Evolutionary conservation across 768 basidiomycete species (phyloP).

Genomic region (Tremella yokohamensis): DNA sequence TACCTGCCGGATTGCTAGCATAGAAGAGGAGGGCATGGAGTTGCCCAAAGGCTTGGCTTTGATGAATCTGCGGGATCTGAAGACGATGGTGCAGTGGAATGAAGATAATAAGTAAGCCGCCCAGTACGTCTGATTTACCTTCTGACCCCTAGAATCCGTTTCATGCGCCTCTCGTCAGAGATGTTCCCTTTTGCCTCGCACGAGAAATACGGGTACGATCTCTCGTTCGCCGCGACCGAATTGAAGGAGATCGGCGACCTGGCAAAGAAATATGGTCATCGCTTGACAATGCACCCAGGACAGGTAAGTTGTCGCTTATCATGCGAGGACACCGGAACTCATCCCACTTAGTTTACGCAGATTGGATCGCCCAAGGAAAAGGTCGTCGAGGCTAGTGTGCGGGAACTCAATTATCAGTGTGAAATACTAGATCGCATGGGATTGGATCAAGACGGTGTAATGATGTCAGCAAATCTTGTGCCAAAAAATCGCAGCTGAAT

Average conservation of each 20-base stretch:
- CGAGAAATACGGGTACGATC: constrained; percentile 69
- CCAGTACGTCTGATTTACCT: no score
- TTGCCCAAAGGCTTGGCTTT: constrained; percentile 76
- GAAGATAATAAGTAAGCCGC: constrained; percentile 65
- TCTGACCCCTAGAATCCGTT: constrained; percentile 64
- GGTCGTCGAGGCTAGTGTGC: constrained; percentile 71
- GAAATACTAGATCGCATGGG: constrained; percentile 80
- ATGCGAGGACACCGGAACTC: neutral
- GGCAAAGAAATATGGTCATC: constrained; percentile 67
- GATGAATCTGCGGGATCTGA: constrained; percentile 69
- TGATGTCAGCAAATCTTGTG: constrained; percentile 58
- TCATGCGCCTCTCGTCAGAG: constrained; percentile 82
- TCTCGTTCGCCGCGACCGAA: constrained; percentile 66
- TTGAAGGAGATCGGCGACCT: constrained; percentile 63
- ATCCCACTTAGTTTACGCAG: constrained; percentile 53
- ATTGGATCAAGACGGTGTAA: constrained; percentile 74
- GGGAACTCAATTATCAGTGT: constrained; percentile 80
- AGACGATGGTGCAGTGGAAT: constrained; percentile 77
- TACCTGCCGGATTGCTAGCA: constrained; percentile 64
- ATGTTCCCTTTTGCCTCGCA: constrained; percentile 89
- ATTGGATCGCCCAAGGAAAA: constrained; percentile 71
- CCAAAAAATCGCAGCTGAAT: neutral
- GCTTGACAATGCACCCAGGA: constrained; percentile 83
- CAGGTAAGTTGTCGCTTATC: constrained; percentile 58
- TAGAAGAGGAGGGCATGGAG: constrained; percentile 74